Conservation (phyloP, 371 early-diverging fungal genomes). For the Saksenaea vasiformis region DNA sequence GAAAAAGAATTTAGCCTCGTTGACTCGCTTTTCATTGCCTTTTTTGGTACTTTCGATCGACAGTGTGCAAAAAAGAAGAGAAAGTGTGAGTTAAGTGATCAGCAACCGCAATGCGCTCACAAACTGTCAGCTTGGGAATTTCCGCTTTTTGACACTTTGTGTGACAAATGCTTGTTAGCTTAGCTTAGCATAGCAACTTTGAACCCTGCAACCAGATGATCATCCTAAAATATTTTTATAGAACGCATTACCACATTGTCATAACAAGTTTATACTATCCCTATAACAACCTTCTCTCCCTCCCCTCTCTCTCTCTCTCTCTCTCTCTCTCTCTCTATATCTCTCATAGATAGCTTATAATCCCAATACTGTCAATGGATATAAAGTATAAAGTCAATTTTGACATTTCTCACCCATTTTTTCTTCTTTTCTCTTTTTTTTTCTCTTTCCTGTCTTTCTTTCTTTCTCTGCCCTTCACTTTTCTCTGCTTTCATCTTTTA, state of each 20-base stretch:
- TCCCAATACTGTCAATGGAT: no score
- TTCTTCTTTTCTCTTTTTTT: no score
- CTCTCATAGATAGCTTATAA: no score
- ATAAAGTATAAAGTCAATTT: no score
- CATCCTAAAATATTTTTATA: neutral
- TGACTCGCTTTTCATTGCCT: neutral
- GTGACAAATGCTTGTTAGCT: neutral
- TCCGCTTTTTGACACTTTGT: neutral
- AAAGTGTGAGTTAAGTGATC: neutral
- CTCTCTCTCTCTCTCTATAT: neutral
- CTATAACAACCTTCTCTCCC: neutral
- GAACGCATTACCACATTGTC: slow-evolving; percentile 1
- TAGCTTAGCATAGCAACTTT: neutral
- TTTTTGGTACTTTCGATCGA: neutral
- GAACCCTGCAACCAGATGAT: slow-evolving; percentile 5
- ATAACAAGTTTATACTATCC: neutral
- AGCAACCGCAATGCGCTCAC: neutral
- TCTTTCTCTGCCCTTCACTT: no score
- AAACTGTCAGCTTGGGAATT: slow-evolving; percentile 2
- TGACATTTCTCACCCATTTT: no score
- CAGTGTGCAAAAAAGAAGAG: neutral
- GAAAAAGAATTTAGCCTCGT: no score
- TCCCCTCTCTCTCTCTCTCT: neutral
- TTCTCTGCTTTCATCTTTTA: no score
- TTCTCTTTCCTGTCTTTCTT: no score